phyloP scores from a whole-genome alignment of 805 yeast species.

The Hanseniaspora guilliermondii region DNA sequence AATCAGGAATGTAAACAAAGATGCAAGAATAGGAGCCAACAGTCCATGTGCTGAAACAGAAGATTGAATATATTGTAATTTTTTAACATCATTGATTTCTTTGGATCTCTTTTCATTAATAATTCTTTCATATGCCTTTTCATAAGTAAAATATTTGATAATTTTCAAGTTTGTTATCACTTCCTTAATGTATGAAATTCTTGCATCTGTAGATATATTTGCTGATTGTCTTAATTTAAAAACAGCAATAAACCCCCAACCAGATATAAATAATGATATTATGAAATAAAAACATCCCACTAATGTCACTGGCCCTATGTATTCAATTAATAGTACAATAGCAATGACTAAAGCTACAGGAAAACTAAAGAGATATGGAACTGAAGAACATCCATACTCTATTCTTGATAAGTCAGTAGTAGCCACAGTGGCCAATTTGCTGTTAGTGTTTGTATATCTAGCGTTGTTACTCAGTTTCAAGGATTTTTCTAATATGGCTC shows the following conservation, averaged over 20 bases:
- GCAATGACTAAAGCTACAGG: constrained; percentile 54
- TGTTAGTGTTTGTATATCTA: constrained; percentile 47
- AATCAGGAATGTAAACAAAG: constrained; percentile 47
- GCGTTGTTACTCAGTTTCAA: constrained; percentile 48
- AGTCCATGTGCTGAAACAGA: constrained; percentile 51
- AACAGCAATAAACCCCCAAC: constrained; percentile 38
- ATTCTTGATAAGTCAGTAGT: constrained; percentile 74
- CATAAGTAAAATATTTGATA: constrained; percentile 89
- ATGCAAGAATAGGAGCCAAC: constrained; percentile 56
- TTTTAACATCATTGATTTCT: constrained; percentile 52
- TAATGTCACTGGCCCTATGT: constrained; percentile 61
- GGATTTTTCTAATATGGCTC: constrained; percentile 57
- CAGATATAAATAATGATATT: constrained; percentile 31
- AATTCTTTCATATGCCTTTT: constrained; percentile 53
- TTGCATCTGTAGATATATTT: constrained; percentile 54
- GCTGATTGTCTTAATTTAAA: constrained; percentile 46
- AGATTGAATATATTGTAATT: constrained; percentile 41
- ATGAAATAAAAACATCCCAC: constrained; percentile 53
- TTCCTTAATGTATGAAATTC: constrained; percentile 69
- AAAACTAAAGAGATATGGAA: constrained; percentile 50
- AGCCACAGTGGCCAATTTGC: constrained; percentile 62
- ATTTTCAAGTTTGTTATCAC: constrained; percentile 64
- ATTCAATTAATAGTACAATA: constrained; percentile 48
- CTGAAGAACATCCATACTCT: constrained; percentile 61
- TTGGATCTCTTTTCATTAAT: constrained; percentile 43